Conservation (phyloP, 805 yeast species). For the Lipomyces japonicus region DNA sequence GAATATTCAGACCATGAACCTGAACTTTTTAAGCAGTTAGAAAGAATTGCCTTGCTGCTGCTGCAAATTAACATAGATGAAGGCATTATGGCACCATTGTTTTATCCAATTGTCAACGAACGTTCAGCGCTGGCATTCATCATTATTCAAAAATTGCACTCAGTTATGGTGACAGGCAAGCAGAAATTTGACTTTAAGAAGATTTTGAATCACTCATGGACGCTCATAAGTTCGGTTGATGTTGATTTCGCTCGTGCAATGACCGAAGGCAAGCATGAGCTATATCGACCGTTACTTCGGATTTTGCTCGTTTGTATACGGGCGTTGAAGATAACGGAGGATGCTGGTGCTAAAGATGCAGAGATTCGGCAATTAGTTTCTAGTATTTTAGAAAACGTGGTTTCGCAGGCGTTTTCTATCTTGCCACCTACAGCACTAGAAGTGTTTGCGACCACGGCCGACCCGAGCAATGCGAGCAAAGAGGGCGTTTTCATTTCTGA, state of each 20-base stretch:
- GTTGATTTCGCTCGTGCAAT: constrained; percentile 44
- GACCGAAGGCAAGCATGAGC: constrained; percentile 34
- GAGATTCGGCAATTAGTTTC: constrained; percentile 6
- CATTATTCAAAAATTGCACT: constrained; percentile 32
- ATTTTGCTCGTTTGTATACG: constrained; percentile 19
- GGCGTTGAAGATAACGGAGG: not conserved
- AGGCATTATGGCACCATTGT: constrained; percentile 49
- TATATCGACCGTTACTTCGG: constrained; percentile 34
- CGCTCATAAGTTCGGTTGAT: constrained; percentile 34
- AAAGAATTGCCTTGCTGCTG: constrained; percentile 45
- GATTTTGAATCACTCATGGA: constrained; percentile 36
- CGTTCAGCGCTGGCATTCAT: constrained; percentile 66
- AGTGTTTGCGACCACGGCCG: constrained; percentile 8
- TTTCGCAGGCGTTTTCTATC: constrained; percentile 14
- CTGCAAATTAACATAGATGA: constrained; percentile 50
- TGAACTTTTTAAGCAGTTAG: constrained; percentile 17
- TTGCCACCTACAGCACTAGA: constrained; percentile 22
- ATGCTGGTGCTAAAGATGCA: not conserved
- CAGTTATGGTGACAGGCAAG: constrained; percentile 23
- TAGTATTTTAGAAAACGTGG: constrained; percentile 14
- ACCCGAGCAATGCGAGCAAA: not conserved
- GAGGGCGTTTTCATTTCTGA: constrained; percentile 3
- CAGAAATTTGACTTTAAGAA: constrained; percentile 34
- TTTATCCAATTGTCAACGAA: constrained; percentile 52
- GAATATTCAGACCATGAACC: constrained; percentile 37